Evolutionary conservation across 202 grass and related monocot species (phyloP).

Genomic region (Musa balbisiana): DNA sequence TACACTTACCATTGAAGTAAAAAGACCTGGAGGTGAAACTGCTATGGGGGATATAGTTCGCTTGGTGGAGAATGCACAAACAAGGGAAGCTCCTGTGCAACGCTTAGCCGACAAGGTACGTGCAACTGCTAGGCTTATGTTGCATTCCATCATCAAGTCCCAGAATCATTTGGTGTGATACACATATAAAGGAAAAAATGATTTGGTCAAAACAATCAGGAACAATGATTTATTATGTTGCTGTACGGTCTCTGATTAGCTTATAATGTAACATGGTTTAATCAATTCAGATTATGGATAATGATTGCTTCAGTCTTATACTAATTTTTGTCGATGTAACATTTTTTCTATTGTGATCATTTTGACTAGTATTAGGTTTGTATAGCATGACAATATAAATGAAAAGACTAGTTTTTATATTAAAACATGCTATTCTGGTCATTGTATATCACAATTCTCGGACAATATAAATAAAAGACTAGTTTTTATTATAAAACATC

Average conservation of each 20-base stretch:
- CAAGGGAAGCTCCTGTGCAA: slow-evolving; percentile 86
- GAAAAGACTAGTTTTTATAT: too few relatives aligned
- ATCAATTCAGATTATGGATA: neutral
- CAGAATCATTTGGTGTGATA: neutral
- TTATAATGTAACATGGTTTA: neutral
- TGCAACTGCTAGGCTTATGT: neutral
- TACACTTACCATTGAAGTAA: slow-evolving; percentile 85
- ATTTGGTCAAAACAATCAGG: neutral
- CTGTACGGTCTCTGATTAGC: neutral
- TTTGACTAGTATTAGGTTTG: too few relatives aligned
- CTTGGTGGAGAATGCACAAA: slow-evolving; percentile 85
- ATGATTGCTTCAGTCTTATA: neutral
- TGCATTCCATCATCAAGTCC: neutral
- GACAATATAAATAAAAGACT: too few relatives aligned
- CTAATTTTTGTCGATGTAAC: neutral
- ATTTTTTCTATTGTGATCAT: too few relatives aligned
- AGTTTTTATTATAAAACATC: too few relatives aligned
- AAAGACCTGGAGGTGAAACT: slow-evolving; percentile 80
- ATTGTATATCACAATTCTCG: too few relatives aligned
- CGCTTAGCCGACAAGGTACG: slow-evolving; percentile 87
- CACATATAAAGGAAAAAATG: neutral
- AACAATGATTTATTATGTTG: neutral
- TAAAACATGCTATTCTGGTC: too few relatives aligned
- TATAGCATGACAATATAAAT: too few relatives aligned
- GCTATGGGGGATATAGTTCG: slow-evolving; percentile 91